Evolutionary conservation across 2,329 filamentous ascomycete genomes (phyloP), one percentile per base, ranked within the genome.

Genomic region (Claviceps sp.): DNA sequence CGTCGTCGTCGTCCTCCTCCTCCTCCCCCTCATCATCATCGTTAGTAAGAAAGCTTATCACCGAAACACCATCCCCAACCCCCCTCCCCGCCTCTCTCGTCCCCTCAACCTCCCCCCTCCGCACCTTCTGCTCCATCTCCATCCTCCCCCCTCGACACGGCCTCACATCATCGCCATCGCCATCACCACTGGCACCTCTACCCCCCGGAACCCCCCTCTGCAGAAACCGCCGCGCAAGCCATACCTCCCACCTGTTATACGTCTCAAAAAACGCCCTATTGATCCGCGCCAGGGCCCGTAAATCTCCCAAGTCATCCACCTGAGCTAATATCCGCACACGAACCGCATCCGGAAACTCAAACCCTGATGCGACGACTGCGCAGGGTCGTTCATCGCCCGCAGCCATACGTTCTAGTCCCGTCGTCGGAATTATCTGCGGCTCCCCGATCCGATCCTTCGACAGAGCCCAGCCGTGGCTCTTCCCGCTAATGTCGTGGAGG

Each of bases 401-500:
- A 10, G 19, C 17, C 67, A 68, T 68, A 1, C 65, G 61, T 4
- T 55, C 50, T 0, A 65, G 57, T 5, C 65, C 60, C 8, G 58
- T 58, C 8, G 61, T 60, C 11, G 59, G 55, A 2, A 68, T 61
- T 1, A 57, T 56, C 58, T 73, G 69, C 3, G 68, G 69, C 52
- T 69, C 64, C 2, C 59, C 50, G 39, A 62, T 61, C 40, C 57
- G 58, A 50, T 70, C 62, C 56, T 70, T 71, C 2, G 71, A 73
- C 2, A 77, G 54, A 0, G 67, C 74, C 75, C 74, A 78, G 5
- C 74, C 75, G 37, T 73, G 71, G 41, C 68, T 67, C 56, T 67
- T 67, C 0, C 73, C 73, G 16, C 69, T 73, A 1, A 77, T 68
- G 34, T 78, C 74, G 46, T 68, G 64, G 0, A 78, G 64, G 2